Percentiles rank a stretch among this genome's conserved stretches.
Conservation (phyloP, 768 basidiomycete genomes). For the Podaxis sp. region DNA sequence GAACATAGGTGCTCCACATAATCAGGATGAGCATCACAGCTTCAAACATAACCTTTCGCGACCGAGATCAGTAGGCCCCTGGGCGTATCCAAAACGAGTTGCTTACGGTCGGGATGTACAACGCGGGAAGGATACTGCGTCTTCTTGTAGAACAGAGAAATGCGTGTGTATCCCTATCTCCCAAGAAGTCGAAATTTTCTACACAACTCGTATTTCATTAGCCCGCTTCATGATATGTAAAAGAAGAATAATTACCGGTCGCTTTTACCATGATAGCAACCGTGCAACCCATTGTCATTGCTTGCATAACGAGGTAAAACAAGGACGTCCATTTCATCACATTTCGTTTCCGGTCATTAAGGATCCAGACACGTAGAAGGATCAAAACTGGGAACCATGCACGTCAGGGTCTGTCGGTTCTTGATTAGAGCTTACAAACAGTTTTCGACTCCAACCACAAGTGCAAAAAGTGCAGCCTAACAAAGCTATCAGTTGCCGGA, state of each 20-base stretch:
- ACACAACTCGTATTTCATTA: not conserved
- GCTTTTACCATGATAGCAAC: not conserved
- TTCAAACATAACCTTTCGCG: not conserved
- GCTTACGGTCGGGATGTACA: not conserved
- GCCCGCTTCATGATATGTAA: not conserved
- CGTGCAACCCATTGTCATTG: not conserved
- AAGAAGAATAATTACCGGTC: not conserved
- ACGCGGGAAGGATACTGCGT: not conserved
- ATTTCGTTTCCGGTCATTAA: not conserved
- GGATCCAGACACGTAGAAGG: slow-evolving; percentile 2
- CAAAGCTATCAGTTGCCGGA: not conserved
- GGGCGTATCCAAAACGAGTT: not conserved
- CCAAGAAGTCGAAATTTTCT: not conserved
- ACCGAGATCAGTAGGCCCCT: not conserved
- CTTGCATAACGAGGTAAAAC: slow-evolving; percentile 3
- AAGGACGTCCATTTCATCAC: slow-evolving; percentile 5
- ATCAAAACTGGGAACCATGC: not conserved
- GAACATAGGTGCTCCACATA: not conserved
- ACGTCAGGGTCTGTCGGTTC: not conserved
- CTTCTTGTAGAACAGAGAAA: not conserved
- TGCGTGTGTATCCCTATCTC: not conserved
- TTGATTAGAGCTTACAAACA: not conserved
- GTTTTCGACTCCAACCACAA: slow-evolving; percentile 2
- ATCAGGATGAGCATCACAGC: slow-evolving; percentile 2
- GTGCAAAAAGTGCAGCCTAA: not conserved